Evolutionary conservation across 495 filamentous ascomycete species (phyloP).

Genomic region (Xanthoparmelia taractica): DNA sequence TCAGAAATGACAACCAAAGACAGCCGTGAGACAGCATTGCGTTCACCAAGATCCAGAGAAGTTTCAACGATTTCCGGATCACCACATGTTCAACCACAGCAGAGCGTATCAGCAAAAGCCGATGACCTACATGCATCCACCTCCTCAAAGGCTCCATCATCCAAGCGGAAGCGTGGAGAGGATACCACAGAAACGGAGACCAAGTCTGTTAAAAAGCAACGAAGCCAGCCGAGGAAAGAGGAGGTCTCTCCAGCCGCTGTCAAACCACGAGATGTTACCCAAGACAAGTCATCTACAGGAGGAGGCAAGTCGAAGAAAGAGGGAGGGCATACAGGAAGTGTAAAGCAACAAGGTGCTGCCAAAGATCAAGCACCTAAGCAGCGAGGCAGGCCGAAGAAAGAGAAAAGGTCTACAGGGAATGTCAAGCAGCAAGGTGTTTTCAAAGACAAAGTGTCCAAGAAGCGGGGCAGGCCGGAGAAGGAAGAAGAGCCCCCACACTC

Average conservation of each 20-base stretch:
- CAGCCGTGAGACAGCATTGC: too few relatives aligned
- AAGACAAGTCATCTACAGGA: not conserved
- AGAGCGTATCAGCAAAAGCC: not conserved
- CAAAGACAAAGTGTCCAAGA: too few relatives aligned
- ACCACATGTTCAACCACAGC: not conserved
- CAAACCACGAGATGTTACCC: not conserved
- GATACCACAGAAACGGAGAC: not conserved
- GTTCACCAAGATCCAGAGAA: too few relatives aligned
- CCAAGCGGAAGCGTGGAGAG: not conserved
- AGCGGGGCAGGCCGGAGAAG: not conserved
- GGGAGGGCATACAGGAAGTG: not conserved
- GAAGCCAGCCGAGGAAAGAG: not conserved
- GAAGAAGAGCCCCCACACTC: not conserved
- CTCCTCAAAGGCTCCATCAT: not conserved
- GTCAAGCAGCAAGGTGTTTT: too few relatives aligned
- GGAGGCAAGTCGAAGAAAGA: not conserved
- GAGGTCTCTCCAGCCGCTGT: not conserved
- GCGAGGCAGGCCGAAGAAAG: not conserved
- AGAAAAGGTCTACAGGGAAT: not conserved
- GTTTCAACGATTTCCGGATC: too few relatives aligned
- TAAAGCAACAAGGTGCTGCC: too few relatives aligned
- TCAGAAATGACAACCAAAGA: too few relatives aligned
- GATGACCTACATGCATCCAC: not conserved
- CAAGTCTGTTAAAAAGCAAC: not conserved
- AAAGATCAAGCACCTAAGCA: not conserved